phyloP scores from a whole-genome alignment of 768 basidiomycete species.

The Lactarius quietus region DNA sequence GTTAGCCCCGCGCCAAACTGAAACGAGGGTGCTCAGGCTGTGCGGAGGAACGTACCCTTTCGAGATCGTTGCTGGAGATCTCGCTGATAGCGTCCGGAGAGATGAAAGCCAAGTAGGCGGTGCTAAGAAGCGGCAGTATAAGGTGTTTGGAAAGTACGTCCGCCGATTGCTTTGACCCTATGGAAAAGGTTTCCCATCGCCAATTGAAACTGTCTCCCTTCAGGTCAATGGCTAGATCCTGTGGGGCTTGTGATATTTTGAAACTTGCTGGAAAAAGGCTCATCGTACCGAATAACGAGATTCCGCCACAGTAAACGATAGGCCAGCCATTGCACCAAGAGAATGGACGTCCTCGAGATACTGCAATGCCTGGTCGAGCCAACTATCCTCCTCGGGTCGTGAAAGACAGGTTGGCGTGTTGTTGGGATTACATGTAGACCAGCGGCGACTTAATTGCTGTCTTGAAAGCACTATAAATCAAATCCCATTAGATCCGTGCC shows the following conservation, averaged over 20 bases:
- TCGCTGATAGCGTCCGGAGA: conserved; percentile 55
- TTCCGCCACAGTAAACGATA: conserved; percentile 56
- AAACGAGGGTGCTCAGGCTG: conserved; percentile 18
- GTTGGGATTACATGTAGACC: conserved; percentile 55
- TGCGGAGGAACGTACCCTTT: conserved; percentile 48
- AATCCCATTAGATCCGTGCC: conserved; percentile 13
- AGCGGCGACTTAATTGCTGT: conserved; percentile 47
- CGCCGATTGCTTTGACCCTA: conserved; percentile 62
- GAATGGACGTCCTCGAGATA: conserved; percentile 58
- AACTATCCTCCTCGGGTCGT: conserved; percentile 52
- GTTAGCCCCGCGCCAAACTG: conserved; percentile 22
- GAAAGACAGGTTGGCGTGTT: conserved; percentile 30
- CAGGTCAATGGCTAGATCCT: conserved; percentile 68
- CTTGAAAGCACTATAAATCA: conserved; percentile 45
- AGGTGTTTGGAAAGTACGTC: conserved; percentile 76
- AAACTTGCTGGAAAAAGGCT: conserved; percentile 17
- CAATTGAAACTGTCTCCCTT: conserved; percentile 63
- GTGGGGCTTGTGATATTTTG: conserved; percentile 14
- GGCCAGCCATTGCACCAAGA: conserved; percentile 53
- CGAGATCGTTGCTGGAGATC: conserved; percentile 54
- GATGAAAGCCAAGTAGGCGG: conserved; percentile 63
- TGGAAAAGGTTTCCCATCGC: conserved; percentile 71
- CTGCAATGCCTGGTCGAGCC: conserved; percentile 54
- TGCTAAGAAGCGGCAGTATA: conserved; percentile 70
- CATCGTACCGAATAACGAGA: conserved; percentile 56